These are phyloP conservation scores for Canavalia ensiformis DNA, from an alignment of 306 rosid genomes.

Conservation along the genomic window DNA sequence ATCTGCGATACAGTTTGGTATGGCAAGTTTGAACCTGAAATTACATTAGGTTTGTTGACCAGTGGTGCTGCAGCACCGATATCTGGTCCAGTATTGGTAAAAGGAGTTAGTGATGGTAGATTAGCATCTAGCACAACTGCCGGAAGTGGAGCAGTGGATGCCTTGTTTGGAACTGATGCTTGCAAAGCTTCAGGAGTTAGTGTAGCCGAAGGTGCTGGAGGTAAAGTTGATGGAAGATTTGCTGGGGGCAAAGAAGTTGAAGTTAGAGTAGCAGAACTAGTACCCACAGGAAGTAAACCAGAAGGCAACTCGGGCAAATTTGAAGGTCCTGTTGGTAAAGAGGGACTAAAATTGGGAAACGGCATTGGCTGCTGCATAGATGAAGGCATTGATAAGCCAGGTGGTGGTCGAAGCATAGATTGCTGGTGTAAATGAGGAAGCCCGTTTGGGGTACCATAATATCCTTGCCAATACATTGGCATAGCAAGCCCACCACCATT, in stretches of 20 bases:
- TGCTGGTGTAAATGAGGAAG: conserved; percentile 87
- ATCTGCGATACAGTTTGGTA: conserved; percentile 69
- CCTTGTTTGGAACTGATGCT: conserved; percentile 63
- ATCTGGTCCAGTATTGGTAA: conserved; percentile 63
- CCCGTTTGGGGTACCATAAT: conserved; percentile 84
- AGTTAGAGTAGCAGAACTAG: conserved; percentile 54
- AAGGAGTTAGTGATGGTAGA: conserved; percentile 63
- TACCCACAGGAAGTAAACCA: conserved; percentile 60
- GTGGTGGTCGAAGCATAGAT: conserved; percentile 84
- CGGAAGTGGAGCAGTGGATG: conserved; percentile 57
- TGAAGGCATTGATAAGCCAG: conserved; percentile 79
- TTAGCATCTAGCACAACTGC: conserved; percentile 53
- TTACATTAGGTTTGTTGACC: conserved; percentile 59
- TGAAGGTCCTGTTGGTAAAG: conserved; percentile 71
- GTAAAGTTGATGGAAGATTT: conserved; percentile 48
- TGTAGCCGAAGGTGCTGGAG: conserved; percentile 53
- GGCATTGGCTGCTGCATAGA: conserved; percentile 85
- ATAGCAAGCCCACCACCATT: conserved; percentile 80
- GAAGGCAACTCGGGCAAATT: conserved; percentile 73
- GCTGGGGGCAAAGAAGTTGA: conserved; percentile 56
- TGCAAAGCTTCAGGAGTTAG: conserved; percentile 67
- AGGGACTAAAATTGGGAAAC: conserved; percentile 67
- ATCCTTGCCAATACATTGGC: conserved; percentile 99
- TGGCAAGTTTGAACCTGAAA: conserved; percentile 64
- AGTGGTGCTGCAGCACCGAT: conserved; percentile 57